Percentiles rank a stretch among this genome's conserved stretches.
Evolutionary conservation across 805 yeast genomes (phyloP).

Genomic region (Lipomyces kockii): DNA sequence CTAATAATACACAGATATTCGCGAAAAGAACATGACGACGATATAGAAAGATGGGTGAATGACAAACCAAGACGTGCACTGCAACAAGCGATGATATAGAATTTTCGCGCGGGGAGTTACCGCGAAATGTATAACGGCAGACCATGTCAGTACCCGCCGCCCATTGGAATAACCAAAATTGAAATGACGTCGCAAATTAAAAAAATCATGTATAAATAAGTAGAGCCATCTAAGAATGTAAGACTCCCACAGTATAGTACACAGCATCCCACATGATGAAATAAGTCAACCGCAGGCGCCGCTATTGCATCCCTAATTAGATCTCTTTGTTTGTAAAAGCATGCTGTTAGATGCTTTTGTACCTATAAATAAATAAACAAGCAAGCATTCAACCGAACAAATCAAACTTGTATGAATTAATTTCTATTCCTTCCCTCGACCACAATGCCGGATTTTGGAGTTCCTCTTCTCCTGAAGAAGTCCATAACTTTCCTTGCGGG

Average conservation of each 20-base stretch:
- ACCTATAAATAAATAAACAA: not conserved
- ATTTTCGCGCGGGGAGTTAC: not conserved
- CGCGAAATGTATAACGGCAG: not conserved
- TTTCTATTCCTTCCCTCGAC: not conserved
- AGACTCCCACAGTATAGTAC: not conserved
- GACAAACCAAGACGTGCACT: not conserved
- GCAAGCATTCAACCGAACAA: not conserved
- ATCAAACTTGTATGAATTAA: not conserved
- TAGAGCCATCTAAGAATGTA: not conserved
- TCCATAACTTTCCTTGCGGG: conserved; percentile 35
- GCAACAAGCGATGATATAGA: not conserved
- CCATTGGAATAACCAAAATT: not conserved
- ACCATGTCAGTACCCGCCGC: not conserved
- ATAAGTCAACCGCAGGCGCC: not conserved
- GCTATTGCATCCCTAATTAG: not conserved
- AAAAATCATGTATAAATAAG: not conserved
- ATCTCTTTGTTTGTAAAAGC: not conserved
- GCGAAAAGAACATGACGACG: not conserved
- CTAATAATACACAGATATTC: not conserved
- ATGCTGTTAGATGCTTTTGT: not conserved
- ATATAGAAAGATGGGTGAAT: not conserved
- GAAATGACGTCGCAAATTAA: not conserved
- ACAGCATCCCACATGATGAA: not conserved
- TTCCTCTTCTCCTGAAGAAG: conserved; percentile 31
- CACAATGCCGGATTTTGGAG: conserved; percentile 3